A percentile compares a stretch with the other conserved stretches of the same genome.
phyloP scores from a whole-genome alignment of 106 monocot species.

The Dendrobium chrysotoxum region DNA sequence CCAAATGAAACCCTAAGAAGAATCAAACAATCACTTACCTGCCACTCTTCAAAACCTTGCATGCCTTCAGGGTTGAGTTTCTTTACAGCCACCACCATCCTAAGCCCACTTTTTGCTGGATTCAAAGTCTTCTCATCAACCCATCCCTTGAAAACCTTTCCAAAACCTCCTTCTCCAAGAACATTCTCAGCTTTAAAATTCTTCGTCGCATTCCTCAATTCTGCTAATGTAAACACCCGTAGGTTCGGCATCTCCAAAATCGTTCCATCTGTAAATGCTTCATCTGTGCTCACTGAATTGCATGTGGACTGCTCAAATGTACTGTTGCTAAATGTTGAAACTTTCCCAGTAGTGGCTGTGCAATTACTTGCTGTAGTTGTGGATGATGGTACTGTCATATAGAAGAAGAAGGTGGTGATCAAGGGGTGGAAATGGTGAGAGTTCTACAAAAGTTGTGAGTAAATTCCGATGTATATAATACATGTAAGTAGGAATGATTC shows the following conservation, averaged over 20 bases:
- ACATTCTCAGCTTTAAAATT: conserved; percentile 46
- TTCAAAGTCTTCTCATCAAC: conserved; percentile 52
- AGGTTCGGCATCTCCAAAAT: conserved; percentile 43
- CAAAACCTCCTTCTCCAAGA: conserved; percentile 60
- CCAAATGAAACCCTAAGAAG: neutral
- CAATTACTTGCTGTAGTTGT: conserved; percentile 26
- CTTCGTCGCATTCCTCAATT: conserved; percentile 40
- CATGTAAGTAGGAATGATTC: neutral
- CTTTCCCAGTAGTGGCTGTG: conserved; percentile 18
- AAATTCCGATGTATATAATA: no score
- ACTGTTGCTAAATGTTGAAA: conserved; percentile 33
- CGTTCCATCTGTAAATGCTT: conserved; percentile 17
- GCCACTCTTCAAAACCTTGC: conserved; percentile 58
- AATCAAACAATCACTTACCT: conserved; percentile 25
- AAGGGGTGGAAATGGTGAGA: neutral
- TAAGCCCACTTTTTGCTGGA: conserved; percentile 28
- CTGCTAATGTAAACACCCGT: conserved; percentile 28
- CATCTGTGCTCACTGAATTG: conserved; percentile 14
- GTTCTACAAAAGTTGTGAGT: no score
- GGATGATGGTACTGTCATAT: neutral
- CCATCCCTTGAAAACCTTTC: conserved; percentile 59
- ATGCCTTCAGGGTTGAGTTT: conserved; percentile 49
- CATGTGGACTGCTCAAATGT: conserved; percentile 27
- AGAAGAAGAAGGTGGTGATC: neutral
- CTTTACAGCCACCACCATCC: conserved; percentile 61